phyloP scores from a whole-genome alignment of 768 basidiomycete species.

The Leccinum aurantiacum region DNA sequence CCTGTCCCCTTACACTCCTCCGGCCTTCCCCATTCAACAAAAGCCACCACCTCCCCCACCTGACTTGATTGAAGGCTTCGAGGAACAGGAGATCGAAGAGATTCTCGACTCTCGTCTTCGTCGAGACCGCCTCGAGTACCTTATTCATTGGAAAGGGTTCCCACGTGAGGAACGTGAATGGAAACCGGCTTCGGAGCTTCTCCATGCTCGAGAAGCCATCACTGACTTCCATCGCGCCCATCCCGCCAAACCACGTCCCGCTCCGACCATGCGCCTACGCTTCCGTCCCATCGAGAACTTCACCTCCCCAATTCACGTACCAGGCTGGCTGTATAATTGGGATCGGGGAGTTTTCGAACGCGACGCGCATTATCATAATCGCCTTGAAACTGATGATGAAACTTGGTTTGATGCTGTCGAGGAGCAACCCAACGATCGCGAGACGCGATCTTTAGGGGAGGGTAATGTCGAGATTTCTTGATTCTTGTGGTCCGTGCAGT shows the following conservation, averaged over 20 bases:
- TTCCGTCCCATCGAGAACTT: background rate
- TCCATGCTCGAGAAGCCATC: constrained; percentile 3
- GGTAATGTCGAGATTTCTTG: background rate
- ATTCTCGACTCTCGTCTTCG: no score
- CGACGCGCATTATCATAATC: background rate
- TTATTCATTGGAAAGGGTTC: no score
- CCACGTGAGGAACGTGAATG: no score
- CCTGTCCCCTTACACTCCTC: no score
- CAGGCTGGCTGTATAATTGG: background rate
- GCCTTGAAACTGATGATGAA: background rate
- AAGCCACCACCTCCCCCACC: no score
- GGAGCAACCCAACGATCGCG: background rate
- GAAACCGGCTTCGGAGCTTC: constrained; percentile 3
- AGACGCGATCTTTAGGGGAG: background rate
- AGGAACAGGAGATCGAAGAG: no score
- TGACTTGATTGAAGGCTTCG: no score
- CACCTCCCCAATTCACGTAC: background rate
- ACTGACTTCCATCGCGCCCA: constrained; percentile 13
- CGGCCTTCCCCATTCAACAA: no score
- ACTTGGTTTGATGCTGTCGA: constrained; percentile 4
- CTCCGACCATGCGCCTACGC: background rate
- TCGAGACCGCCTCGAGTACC: no score
- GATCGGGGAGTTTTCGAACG: background rate
- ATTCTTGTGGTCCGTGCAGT: background rate
- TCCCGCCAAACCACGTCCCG: background rate